Conservation (phyloP, 495 filamentous ascomycete species). For the Aspergillus ostianus region DNA sequence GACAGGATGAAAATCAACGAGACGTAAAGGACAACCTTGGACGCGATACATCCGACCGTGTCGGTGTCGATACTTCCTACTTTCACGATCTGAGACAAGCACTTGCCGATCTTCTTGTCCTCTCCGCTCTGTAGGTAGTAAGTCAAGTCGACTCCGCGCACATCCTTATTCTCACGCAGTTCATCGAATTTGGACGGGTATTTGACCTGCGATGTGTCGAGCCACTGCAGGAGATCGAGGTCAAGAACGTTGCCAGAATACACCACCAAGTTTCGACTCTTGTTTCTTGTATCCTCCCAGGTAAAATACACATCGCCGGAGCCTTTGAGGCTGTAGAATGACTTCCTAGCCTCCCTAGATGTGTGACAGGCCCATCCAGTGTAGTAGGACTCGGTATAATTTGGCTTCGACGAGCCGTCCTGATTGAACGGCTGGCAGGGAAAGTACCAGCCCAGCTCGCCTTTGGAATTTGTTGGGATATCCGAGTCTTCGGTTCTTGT, state of each 20-base stretch:
- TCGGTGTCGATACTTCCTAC: constrained; percentile 95
- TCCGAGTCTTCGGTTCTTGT: constrained; percentile 66
- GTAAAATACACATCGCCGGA: constrained; percentile 86
- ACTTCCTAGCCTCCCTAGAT: constrained; percentile 56
- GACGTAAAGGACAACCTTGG: constrained; percentile 93
- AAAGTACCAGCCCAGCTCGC: constrained; percentile 94
- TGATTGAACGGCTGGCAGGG: constrained; percentile 90
- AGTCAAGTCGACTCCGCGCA: constrained; percentile 89
- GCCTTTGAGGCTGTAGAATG: constrained; percentile 66
- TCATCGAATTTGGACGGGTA: constrained; percentile 77
- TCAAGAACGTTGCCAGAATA: constrained; percentile 95
- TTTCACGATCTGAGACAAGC: constrained; percentile 87
- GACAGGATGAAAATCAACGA: constrained; percentile 90
- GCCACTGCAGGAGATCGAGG: constrained; percentile 86
- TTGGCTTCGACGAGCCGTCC: constrained; percentile 79
- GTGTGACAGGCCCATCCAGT: constrained; percentile 92
- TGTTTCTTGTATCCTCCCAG: constrained; percentile 92
- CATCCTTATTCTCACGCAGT: constrained; percentile 68
- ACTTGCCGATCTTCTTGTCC: constrained; percentile 80
- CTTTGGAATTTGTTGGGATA: constrained; percentile 70
- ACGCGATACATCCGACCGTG: constrained; percentile 96
- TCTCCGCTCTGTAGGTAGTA: constrained; percentile 72
- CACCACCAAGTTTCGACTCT: constrained; percentile 81
- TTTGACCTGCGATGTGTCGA: constrained; percentile 80
- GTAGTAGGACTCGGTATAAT: constrained; percentile 72